Percentiles rank a stretch among this genome's conserved stretches.
Evolutionary conservation across 1,139 yeast genomes (phyloP).

Genomic region (Pichia sp.): DNA sequence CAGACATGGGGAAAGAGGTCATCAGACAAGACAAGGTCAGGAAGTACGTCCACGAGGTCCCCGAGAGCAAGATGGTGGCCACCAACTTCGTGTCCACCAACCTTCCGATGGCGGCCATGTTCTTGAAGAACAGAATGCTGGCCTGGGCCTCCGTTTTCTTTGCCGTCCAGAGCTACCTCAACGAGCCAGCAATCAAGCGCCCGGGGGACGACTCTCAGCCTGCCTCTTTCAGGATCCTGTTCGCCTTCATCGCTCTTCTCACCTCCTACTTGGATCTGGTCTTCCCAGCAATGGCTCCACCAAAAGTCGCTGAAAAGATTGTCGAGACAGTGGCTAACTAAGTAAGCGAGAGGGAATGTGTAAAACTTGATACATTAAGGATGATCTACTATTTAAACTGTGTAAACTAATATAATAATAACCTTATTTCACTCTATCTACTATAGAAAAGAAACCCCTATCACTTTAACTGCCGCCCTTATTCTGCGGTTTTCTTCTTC

Average conservation of each 20-base stretch:
- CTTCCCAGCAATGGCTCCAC: constrained; percentile 24
- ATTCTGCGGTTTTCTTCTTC: constrained; percentile 13
- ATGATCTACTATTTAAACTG: neutral
- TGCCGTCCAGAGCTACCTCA: constrained; percentile 41
- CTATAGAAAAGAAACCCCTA: neutral
- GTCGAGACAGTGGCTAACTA: constrained; percentile 7
- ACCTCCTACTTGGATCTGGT: constrained; percentile 28
- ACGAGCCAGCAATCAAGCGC: constrained; percentile 27
- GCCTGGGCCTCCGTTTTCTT: constrained; percentile 46
- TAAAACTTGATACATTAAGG: too few relatives aligned
- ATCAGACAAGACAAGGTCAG: constrained; percentile 25
- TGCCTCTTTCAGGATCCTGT: constrained; percentile 23
- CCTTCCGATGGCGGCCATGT: constrained; percentile 61
- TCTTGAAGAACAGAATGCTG: constrained; percentile 43
- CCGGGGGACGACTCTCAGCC: constrained; percentile 24
- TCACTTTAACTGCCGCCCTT: neutral
- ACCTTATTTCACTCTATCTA: too few relatives aligned
- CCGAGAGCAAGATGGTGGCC: constrained; percentile 41
- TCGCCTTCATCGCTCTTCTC: constrained; percentile 25
- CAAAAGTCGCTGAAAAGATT: constrained; percentile 4
- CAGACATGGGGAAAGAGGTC: constrained; percentile 24
- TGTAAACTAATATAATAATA: too few relatives aligned
- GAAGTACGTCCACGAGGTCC: constrained; percentile 42
- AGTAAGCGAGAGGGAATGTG: too few relatives aligned
- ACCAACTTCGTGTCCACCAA: constrained; percentile 46